Evolutionary conservation across 495 filamentous ascomycete genomes (phyloP), one percentile per base, ranked within the genome.

Genomic region (Podospora conica): DNA sequence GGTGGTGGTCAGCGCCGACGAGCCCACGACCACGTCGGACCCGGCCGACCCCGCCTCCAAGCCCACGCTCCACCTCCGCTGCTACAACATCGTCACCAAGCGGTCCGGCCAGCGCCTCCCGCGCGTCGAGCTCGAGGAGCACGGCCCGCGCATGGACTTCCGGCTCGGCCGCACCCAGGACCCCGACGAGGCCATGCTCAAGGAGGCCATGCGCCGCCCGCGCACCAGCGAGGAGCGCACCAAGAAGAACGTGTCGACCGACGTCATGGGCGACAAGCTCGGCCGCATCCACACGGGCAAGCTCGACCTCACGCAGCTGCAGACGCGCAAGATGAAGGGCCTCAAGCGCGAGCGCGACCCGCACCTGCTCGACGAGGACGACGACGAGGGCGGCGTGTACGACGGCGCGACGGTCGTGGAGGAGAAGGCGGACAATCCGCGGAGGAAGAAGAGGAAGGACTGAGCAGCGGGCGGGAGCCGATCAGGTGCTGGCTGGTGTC

Each of bases 311-410:
- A 82, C 81, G 65, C 84, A 88, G 66, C 75, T 98, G 78, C 95
- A 98, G 86, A 97, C 92, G 56, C 86, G 95, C 73, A 98, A 98
- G 88, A 97, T 98, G 93, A 98, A 98, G 87, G 95, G 95, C 65
- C 77, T 98, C 68, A 98, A 98, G 85, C 82, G 96, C 60, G 83
- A 84, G 25, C 79, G 88, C 21, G 85, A 87, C 65, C 62, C 58
- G 22, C 62, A 68, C 53, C 48, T 58, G 15, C 31, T 63, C 20
- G 67, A 70, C 53, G 65, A 55, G 15, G 68, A 65, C 29, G 67
- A 64, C 24, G 63, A 58, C n/a, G 55, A 28, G 54, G 29, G 69
- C 58, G 12, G 54, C 58, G 8, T 60, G 18, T 48, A 48, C 18
- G 40, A 48, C 15, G 40, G 40, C 15, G 40, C 40, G 40, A 48